phyloP scores from a whole-genome alignment of 2,329 filamentous ascomycete genomes.

The Graphilbum ipis-grandicollis region DNA sequence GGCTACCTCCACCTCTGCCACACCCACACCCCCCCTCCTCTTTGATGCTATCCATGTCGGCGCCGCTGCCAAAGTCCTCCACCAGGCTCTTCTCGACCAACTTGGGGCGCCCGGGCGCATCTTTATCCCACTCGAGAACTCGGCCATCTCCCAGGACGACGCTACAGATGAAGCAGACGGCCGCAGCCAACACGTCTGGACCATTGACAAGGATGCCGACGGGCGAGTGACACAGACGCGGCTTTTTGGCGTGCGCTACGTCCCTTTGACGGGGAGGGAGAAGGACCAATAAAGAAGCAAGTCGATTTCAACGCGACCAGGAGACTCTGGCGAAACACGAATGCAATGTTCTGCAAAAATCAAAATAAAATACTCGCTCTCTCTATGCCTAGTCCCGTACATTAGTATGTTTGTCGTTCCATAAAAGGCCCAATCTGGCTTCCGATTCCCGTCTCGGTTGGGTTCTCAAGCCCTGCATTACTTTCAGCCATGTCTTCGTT shows the following conservation, averaged over 20 bases:
- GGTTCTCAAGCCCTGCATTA: too few relatives aligned
- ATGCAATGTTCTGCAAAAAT: too few relatives aligned
- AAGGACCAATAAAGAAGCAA: too few relatives aligned
- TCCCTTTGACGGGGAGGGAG: constrained; percentile 18
- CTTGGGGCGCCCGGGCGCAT: constrained; percentile 61
- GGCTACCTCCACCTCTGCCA: constrained; percentile 6
- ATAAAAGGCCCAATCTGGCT: too few relatives aligned
- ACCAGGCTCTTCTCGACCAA: constrained; percentile 57
- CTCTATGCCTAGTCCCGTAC: too few relatives aligned
- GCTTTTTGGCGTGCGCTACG: constrained; percentile 58
- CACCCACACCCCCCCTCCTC: constrained; percentile 29
- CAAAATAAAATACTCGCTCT: too few relatives aligned
- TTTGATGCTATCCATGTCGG: constrained; percentile 97
- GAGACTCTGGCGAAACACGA: too few relatives aligned
- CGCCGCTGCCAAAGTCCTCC: constrained; percentile 61
- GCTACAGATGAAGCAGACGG: constrained; percentile 17
- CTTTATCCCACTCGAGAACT: constrained; percentile 58
- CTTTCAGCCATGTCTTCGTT: background rate
- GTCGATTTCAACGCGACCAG: too few relatives aligned
- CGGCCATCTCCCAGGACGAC: constrained; percentile 7
- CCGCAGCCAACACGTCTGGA: constrained; percentile 47
- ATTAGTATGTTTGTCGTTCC: too few relatives aligned
- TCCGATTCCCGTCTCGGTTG: too few relatives aligned
- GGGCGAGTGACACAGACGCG: constrained; percentile 43
- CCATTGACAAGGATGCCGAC: constrained; percentile 52